Evolutionary conservation across 2,329 filamentous ascomycete genomes (phyloP), one percentile per base, ranked within the genome.

Genomic region (Cladosporium sp.): DNA sequence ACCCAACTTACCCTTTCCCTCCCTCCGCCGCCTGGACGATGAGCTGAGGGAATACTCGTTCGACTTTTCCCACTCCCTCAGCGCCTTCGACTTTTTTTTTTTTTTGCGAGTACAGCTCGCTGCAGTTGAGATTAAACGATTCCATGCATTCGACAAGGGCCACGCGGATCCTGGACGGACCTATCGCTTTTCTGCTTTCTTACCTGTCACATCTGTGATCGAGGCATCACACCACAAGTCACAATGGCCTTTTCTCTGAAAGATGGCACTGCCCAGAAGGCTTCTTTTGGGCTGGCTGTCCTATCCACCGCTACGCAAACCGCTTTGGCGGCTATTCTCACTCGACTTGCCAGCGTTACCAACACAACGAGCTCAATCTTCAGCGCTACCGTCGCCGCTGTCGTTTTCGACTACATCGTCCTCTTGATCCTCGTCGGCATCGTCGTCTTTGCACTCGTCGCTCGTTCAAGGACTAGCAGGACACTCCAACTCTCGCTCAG

Each of bases 321-420:
- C 29, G 50, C 51, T 22, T 52, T 56, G 17, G 50, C 54, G 17
- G 58, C 56, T 22, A 56, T 59, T 34, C 52, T 54, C 24, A 54
- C 53, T 3, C 51, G 49, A 15, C 48, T 61, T 39, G 54, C 58
- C 20, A 54, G 55, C 18, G 51, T 51, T 22, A 47, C 49, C n/a
- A 38, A 57, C 19, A 22, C 27, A 7, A 22, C 24, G 11, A 43
- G 38, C 27, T 36, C 51, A 7, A 44, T 54, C 17, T 54, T 57
- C 42, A 50, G 44, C n/a, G 38, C 56, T 18, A 56, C 53, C 8
- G 42, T 59, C 4, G 52, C 52, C n/a, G 58, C 58, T 36, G 57
- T 55, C 13, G 47, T 54, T 8, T 51, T 61, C 37, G 56, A 61
- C 11, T 54, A 60, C 11, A 47, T 61, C 32, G 51, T 57, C 24